These are phyloP conservation scores for Skeletonema costatum DNA, from an alignment of 108 stramenopile genomes.

Conservation along the genomic window DNA sequence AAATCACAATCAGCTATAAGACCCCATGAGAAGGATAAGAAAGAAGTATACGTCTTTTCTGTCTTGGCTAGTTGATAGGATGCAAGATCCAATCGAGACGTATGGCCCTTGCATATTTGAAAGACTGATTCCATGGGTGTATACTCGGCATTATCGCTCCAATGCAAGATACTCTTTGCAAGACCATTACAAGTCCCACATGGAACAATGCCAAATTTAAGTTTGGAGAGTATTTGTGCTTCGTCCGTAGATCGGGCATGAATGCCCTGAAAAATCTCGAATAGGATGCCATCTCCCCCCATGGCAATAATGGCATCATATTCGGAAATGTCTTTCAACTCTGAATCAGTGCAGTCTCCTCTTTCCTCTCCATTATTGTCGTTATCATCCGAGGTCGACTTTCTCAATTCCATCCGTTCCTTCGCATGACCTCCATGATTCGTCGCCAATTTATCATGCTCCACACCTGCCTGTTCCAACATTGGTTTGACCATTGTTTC, in stretches of 20 bases:
- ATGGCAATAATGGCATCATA: conserved; percentile 76
- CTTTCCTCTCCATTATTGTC: background rate
- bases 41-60: conserved; percentile 56
- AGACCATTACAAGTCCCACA: conserved; percentile 90
- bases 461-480: conserved; percentile 74
- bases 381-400: background rate
- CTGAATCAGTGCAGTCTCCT: conserved; percentile 13
- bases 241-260: conserved; percentile 46
- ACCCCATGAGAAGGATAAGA: conserved; percentile 84
- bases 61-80: conserved; percentile 47
- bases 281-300: conserved; percentile 89
- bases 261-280: conserved; percentile 80
- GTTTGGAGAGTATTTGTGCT: conserved; percentile 28
- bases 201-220: conserved; percentile 76
- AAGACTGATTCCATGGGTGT: conserved; percentile 67
- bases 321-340: conserved; percentile 48
- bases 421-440: conserved; percentile 60
- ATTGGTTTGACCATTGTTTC: conserved; percentile 63
- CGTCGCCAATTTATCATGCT: conserved; percentile 61
- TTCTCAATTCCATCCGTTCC: conserved; percentile 57
- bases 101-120: conserved; percentile 72
- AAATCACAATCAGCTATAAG: conserved; percentile 91
- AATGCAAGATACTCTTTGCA: conserved; percentile 62
- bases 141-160: conserved; percentile 43
- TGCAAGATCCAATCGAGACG: conserved; percentile 62